Percentiles rank a stretch among this genome's conserved stretches.
phyloP scores from a whole-genome alignment of 2,329 filamentous ascomycete genomes.

The Epichloe coenophiala region DNA sequence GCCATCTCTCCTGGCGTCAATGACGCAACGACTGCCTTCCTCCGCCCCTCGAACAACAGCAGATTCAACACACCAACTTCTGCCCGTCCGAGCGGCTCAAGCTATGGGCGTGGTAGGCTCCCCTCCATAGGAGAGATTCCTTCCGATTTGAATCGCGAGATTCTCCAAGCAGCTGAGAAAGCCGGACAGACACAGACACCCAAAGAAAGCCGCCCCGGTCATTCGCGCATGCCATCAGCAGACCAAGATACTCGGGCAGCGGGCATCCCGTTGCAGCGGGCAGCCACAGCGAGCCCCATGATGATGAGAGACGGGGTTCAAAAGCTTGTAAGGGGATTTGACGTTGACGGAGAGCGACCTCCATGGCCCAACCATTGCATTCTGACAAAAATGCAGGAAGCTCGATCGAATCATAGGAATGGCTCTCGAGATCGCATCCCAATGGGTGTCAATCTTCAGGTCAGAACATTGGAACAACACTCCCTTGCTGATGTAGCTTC shows the following conservation, averaged over 20 bases:
- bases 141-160: constrained; percentile 18
- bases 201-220: constrained; percentile 17
- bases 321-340: constrained; percentile 17
- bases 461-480: constrained; percentile 42
- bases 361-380: constrained; percentile 49
- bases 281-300: constrained; percentile 54
- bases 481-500: constrained; percentile 40
- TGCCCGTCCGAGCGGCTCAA: constrained; percentile 43
- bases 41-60: constrained; percentile 53
- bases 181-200: constrained; percentile 12
- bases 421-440: constrained; percentile 70
- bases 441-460: constrained; percentile 50
- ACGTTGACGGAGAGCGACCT: constrained; percentile 30
- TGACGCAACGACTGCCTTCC: constrained; percentile 53
- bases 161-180: constrained; percentile 14
- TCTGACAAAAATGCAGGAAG: constrained; percentile 47
- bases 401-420: constrained; percentile 46
- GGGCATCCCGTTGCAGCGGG: constrained; percentile 42
- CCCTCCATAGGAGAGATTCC: constrained; percentile 59
- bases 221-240: constrained; percentile 23
- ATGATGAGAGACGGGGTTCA: constrained; percentile 39
- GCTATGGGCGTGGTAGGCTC: constrained; percentile 50
- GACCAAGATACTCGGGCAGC: constrained; percentile 29
- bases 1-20: constrained; percentile 49
- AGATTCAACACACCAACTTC: constrained; percentile 57